Base-by-base conservation (phyloP, 257 asterid species). In the Mentha longifolia region DNA sequence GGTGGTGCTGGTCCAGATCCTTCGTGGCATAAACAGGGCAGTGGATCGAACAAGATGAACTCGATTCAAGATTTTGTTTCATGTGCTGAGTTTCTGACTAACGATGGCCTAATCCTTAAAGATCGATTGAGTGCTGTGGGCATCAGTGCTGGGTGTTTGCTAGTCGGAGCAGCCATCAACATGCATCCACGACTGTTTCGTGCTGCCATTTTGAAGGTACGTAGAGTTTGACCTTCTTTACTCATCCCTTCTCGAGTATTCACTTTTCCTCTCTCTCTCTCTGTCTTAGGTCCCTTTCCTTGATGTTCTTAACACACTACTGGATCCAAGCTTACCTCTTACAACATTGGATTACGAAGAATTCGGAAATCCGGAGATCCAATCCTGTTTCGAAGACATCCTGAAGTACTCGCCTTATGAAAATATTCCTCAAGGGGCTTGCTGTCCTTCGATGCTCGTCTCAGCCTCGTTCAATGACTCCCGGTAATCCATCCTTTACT, bases 271-370 rank as follows among this genome's bases (percentile, higher is more conserved):
- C 28, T 51, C 22, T 16, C 57, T 17, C 57, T 17, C 57, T 54
- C 61, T 25, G 15, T 55, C 35, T 22, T 35, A 94, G 98, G 98
- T 89, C 72, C 99, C 97, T 70, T 94, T 94, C 71, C 89, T 91
- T 5, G 99, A 91, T 65, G 85, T 94, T 17, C 89, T 90, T 63
- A 89, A 83, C 84, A 85, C 98, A 7, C 85, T 94, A 71, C 55
- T 85, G 85, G 95, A 94, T 82, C 85, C 96, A 11, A 78, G 54
- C 75, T 80, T 92, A 74, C 99, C 99, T 61, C 98, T 94, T 57
- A 89, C 98, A 3, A 71, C 91, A 3, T 69, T 89, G 83, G 99
- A 94, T 72, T 88, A 91, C 6, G 96, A 94, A 83, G 99, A 94
- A 80, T 94, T 88, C 16, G 99, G 98, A 35, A 84, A 94, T 78